Evolutionary conservation across 805 yeast genomes (phyloP), one percentile per base, ranked within the genome.

Genomic region (Cyberlindnera misumaiensis): DNA sequence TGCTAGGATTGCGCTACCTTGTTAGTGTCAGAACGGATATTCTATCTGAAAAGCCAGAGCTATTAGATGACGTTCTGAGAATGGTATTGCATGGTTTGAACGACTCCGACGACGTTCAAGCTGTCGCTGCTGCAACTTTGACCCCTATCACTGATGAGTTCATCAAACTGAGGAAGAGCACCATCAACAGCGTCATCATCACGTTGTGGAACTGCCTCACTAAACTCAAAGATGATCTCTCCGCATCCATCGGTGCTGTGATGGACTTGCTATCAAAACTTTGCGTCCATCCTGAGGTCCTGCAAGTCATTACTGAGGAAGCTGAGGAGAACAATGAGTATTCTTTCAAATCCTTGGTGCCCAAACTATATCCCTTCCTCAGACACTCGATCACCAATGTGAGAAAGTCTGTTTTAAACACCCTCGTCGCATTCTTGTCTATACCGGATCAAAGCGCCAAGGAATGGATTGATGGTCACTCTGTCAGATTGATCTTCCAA

Each of bases 331-430:
- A 73, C 44, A 64, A 71, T 5, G 62, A 73, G 17, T 68, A 73
- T 56, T 74, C 88, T 2, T 84, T 90, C 52, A 77, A 79, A 33
- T 66, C 67, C 34, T 64, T 93, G 42, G 87, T 93, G n/a, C 97
- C 99, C 3, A 75, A 90, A 48, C 67, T 93, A 28, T 90, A 81
- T 53, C 97, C 97, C 16, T 93, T 93, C 53, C 68, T 93, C 46
- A 75, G 99, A 48, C 98, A 93, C 61, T 87, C 97, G 2, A 88
- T 93, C 42, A 73, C 89, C 2, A 84, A 86, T 49, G 97, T 93
- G 11, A 73, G 99, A 49, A 81, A 77, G 51, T 85, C 97, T 0
- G 96, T 90, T 2, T 63, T 93, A 30, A 76, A 83, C 44, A 82
- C 97, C 1, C 64, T 93, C 20, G 55, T 74, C 30, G 93, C 94